Base-by-base conservation (phyloP, 768 basidiomycete species). In the Hirschioporus abietinus region DNA sequence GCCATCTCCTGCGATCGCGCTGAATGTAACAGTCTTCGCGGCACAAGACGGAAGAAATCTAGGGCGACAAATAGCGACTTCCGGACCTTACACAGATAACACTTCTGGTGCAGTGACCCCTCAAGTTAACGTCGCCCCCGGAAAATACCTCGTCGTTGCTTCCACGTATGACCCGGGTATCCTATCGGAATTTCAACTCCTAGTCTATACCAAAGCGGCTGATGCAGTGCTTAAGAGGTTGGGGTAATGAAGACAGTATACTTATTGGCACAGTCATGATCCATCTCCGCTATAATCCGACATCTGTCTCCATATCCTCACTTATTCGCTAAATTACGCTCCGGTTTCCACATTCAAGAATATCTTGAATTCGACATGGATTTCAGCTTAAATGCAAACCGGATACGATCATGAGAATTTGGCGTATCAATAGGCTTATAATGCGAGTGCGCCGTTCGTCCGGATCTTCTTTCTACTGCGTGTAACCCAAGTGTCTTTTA, bases 71-170 rank as follows among this genome's bases (percentile, higher is more conserved):
- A 72, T 92, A 5, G 75, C 81, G 0, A 92, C 93, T 0, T 93
- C 94, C 0, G 94, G 93, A 1, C 84, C 90, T 0, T 96, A 95
- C 72, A 84, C 88, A 26, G 92, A 95, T 68, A 79, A 84, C 0
- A 76, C 89, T 30, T 86, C 88, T 0, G 95, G 95, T 0, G 93
- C 90, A 0, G 82, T 81, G 36, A 90, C 85, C 7, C 81, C 84
- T 0, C 80, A 79, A 36, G 76, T 83, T 6, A 77, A 80, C 18
- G 66, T 93, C 58, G 78, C 79, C 3, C 72, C 82, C 0, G 93
- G 92, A 23, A 85, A 81, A 67, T 96, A 95, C 75, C 82, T 87
- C 69, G 75, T 89, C 23, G 80, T 95, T 0, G 89, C 91, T 1
- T 92, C 89, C 9, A 91, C 90, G 0, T 92, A 88, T 74, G 79